These are phyloP conservation scores for Fusarium virguliforme DNA, from an alignment of 2,329 filamentous ascomycete genomes.

Conservation along the genomic window DNA sequence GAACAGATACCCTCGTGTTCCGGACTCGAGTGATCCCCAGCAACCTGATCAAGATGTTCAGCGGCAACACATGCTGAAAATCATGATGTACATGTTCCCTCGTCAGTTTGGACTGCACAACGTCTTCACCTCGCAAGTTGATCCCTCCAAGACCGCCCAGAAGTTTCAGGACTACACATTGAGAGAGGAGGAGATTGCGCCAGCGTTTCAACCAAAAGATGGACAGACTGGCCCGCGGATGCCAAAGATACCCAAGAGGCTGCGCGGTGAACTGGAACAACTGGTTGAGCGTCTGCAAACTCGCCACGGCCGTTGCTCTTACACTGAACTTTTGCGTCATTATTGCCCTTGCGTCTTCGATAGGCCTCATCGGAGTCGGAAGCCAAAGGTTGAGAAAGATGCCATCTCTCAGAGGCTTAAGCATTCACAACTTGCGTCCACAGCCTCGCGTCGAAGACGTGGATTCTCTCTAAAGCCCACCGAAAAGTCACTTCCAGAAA, in stretches of 20 bases:
- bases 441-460: conserved; percentile 34
- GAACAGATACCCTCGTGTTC: conserved; percentile 72
- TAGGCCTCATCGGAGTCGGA: conserved; percentile 19
- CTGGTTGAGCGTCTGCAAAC: conserved; percentile 80
- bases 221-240: conserved; percentile 25
- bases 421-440: conserved; percentile 6
- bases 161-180: conserved; percentile 88
- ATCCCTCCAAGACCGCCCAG: conserved; percentile 77
- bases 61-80: conserved; percentile 72
- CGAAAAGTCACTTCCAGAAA: conserved; percentile 19
- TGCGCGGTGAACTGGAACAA: conserved; percentile 73
- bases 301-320: conserved; percentile 82
- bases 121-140: conserved; percentile 83
- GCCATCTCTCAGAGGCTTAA: conserved; percentile 17
- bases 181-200: conserved; percentile 84
- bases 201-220: conserved; percentile 44
- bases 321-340: conserved; percentile 82
- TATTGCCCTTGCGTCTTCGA: conserved; percentile 77
- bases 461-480: conserved; percentile 18
- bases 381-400: conserved; percentile 20
- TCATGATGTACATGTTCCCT: conserved; percentile 96
- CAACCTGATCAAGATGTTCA: conserved; percentile 34
- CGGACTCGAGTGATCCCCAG: background rate
- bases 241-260: conserved; percentile 72
- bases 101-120: conserved; percentile 92